A percentile compares a stretch with the other conserved stretches of the same genome.
Conservation (phyloP, 2,329 filamentous ascomycete species). For the Phaeosphaeriaceae sp. region DNA sequence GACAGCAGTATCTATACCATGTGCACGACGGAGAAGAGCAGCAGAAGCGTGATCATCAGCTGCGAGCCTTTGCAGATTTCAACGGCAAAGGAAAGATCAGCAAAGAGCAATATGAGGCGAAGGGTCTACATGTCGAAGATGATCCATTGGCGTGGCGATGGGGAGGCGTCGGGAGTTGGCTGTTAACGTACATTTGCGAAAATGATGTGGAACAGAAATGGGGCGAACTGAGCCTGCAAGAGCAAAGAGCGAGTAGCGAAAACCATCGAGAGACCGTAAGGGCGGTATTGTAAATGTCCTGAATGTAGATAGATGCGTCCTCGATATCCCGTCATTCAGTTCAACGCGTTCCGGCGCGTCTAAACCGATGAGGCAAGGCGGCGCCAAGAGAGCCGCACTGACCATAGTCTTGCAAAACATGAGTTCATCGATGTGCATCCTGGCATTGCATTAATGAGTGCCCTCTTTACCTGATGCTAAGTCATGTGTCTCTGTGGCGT, state of each 20-base stretch:
- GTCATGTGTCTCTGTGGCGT: background rate
- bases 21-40: slow-evolving; percentile 67
- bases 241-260: slow-evolving; percentile 2
- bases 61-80: slow-evolving; percentile 36
- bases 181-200: slow-evolving; percentile 46
- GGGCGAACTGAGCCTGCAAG: slow-evolving; percentile 25
- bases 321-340: background rate
- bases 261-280: slow-evolving; percentile 18
- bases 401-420: background rate
- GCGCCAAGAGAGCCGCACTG: background rate
- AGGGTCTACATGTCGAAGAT: slow-evolving; percentile 30
- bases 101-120: slow-evolving; percentile 23
- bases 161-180: slow-evolving; percentile 45
- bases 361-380: background rate
- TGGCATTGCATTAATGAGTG: background rate
- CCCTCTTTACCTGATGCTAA: background rate
- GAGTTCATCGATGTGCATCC: background rate
- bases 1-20: slow-evolving; percentile 69
- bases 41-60: slow-evolving; percentile 57
- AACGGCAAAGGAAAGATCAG: slow-evolving; percentile 35
- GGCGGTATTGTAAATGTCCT: slow-evolving; percentile 23
- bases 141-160: slow-evolving; percentile 50
- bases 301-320: background rate
- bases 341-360: background rate
- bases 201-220: slow-evolving; percentile 41